Evolutionary conservation across 257 asterid species (phyloP).

Genomic region (Perilla frutescens): DNA sequence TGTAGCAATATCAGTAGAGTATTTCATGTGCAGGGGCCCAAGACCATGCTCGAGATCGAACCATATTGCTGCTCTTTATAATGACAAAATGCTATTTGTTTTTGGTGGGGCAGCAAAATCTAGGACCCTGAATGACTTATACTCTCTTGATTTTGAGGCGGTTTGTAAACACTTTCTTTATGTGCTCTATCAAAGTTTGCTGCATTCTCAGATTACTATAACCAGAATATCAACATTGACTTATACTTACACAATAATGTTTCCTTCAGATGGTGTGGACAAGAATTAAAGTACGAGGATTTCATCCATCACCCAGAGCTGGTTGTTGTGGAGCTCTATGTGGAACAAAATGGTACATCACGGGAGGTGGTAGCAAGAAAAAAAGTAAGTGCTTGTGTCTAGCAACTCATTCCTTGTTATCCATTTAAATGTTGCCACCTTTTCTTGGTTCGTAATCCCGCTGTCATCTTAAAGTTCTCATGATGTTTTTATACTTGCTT

Average conservation of each 20-base stretch:
- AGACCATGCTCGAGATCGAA: conserved; percentile 90
- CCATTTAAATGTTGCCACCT: conserved; percentile 17
- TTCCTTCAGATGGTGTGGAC: conserved; percentile 93
- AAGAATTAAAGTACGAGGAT: conserved; percentile 81
- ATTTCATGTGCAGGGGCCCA: conserved; percentile 71
- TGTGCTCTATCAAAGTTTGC: not conserved
- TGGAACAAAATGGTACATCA: conserved; percentile 95
- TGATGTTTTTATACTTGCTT: conserved; percentile 14
- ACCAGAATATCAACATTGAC: not conserved
- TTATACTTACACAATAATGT: conserved; percentile 23
- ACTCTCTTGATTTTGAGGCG: conserved; percentile 94
- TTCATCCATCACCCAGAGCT: conserved; percentile 97
- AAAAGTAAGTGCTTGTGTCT: conserved; percentile 58
- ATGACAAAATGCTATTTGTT: conserved; percentile 79
- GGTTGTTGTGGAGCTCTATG: conserved; percentile 96
- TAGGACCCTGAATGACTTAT: conserved; percentile 87
- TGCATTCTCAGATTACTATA: conserved; percentile 27
- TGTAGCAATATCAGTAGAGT: not conserved
- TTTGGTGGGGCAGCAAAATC: conserved; percentile 95
- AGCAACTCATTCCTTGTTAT: conserved; percentile 18
- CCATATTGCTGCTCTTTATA: conserved; percentile 88
- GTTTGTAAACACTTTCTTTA: conserved; percentile 51
- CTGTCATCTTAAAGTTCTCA: conserved; percentile 9
- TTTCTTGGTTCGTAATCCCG: conserved; percentile 17
- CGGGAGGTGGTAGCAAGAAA: conserved; percentile 97